Base-by-base conservation (phyloP, 2,329 filamentous ascomycete species). In the Colletotrichum paranaense region DNA sequence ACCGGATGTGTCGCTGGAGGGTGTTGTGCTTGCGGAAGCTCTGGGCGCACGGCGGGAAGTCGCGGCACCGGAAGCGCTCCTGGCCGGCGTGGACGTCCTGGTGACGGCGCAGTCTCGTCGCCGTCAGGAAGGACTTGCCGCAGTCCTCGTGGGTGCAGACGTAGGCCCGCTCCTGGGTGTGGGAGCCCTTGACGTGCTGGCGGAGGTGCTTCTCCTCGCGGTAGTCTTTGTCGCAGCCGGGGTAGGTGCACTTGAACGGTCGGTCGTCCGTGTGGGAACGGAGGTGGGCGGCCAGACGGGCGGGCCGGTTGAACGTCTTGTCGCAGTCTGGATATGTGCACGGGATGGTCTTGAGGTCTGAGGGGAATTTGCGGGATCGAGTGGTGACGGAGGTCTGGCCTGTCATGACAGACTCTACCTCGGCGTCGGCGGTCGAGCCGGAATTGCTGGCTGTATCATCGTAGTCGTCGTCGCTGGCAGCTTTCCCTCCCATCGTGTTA, bases 11-110 rank as follows among this genome's bases (percentile, higher is more conserved):
- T 64, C 93, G 92, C 80, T 95, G 91, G 19, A 98, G 87, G 0
- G 95, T 97, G 76, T 95, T 92, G 80, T 95, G 93, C 82, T 98
- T 98, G 74, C 96, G 90, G 81, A 98, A 98, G 24, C 90, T 91
- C 82, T 94, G 90, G 22, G 89, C 88, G 82, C 95, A 98, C 1
- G 89, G 90, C 1, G 89, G 88, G 76, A 90, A 92, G 42, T 90
- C 92, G 26, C 88, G 91, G 79, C 95, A 98, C 70, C 89, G 88
- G 78, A 93, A 95, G 66, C 93, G 89, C 79, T 97, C 92, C 76
- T 92, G 90, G 66, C 92, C 93, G 78, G 93, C 89, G 81, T 98
- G 95, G 1, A 93, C 91, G n/a, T 91, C 89, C 62, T 92, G 86
- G 80, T 98, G 95, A 49, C 94, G 89, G 72, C 92, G 90, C 22